Percentiles rank a stretch among this genome's conserved stretches.
Evolutionary conservation across 306 rosid species (phyloP).

Genomic region (Vicia sativa): DNA sequence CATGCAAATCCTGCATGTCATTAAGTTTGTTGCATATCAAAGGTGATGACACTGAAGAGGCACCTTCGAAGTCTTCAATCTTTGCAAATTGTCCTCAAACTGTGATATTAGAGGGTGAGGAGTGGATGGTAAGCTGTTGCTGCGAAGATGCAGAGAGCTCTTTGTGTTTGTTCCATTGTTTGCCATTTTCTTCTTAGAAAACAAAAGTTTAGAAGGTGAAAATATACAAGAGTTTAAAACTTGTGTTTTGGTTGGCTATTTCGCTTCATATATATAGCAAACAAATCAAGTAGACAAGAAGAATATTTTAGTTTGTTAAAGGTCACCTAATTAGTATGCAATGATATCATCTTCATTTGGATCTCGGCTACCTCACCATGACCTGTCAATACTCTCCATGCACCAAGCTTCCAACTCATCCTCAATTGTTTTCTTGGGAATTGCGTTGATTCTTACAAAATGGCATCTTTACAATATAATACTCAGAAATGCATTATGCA

Average conservation of each 20-base stretch:
- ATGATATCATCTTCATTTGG: conserved; percentile 22
- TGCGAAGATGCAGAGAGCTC: conserved; percentile 37
- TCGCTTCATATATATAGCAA: conserved; percentile 42
- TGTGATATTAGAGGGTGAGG: conserved; percentile 43
- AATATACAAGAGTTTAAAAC: not conserved
- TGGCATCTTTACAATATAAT: conserved; percentile 34
- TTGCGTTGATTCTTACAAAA: conserved; percentile 22
- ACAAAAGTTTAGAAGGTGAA: conserved; percentile 2
- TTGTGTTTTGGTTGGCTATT: conserved; percentile 23
- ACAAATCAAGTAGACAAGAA: conserved; percentile 32
- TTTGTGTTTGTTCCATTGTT: conserved; percentile 31
- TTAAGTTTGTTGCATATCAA: conserved; percentile 34
- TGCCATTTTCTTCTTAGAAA: conserved; percentile 37
- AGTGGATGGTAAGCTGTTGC: conserved; percentile 42
- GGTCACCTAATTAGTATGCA: conserved; percentile 33
- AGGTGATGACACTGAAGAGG: conserved; percentile 38
- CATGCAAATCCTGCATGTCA: conserved; percentile 46
- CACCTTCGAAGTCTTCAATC: conserved; percentile 40
- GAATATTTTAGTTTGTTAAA: conserved; percentile 23
- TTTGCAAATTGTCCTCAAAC: conserved; percentile 39
- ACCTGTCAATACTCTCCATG: conserved; percentile 27
- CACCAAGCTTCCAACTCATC: conserved; percentile 32
- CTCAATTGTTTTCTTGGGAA: conserved; percentile 26
- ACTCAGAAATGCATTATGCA: not conserved
- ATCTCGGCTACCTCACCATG: conserved; percentile 21